Conservation (phyloP, 768 basidiomycete genomes). For the Psilocybe tampanensis region DNA sequence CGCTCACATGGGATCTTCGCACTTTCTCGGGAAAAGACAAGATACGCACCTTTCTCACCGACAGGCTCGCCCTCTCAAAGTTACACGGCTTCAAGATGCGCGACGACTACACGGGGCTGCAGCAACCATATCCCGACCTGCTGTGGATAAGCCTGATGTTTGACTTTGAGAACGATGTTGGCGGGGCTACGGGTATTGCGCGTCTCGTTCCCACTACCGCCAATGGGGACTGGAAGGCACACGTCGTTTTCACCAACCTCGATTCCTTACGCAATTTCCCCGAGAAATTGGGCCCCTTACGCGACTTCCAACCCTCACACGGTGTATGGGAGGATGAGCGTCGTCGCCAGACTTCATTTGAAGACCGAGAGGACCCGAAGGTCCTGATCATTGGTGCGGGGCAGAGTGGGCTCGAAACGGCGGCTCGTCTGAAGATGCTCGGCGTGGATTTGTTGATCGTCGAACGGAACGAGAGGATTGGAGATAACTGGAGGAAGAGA, state of each 20-base stretch:
- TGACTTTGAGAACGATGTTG: conserved; percentile 48
- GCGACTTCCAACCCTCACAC: no score
- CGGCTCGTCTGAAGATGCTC: no score
- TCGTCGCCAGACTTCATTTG: no score
- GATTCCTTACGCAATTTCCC: conserved; percentile 45
- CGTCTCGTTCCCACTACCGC: conserved; percentile 48
- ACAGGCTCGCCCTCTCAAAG: conserved; percentile 29
- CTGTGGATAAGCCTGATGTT: conserved; percentile 51
- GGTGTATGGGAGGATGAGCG: no score
- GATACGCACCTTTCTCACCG: no score
- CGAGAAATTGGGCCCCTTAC: no score
- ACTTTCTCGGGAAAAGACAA: conserved; percentile 40
- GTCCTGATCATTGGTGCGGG: conserved; percentile 60
- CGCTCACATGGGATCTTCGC: conserved; percentile 53
- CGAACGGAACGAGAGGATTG: no score
- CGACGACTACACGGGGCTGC: conserved; percentile 24
- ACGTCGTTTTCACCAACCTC: conserved; percentile 54
- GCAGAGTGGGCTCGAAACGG: no score
- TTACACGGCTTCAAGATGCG: conserved; percentile 25
- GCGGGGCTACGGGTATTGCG: conserved; percentile 44
- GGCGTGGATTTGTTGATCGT: no score
- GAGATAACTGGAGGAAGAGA: no score
- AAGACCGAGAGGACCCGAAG: no score
- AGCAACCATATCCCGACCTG: conserved; percentile 40
- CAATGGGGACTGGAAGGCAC: no score